A percentile compares a stretch with the other conserved stretches of the same genome.
phyloP scores from a whole-genome alignment of 768 basidiomycete species.

The Naganishia onofrii region DNA sequence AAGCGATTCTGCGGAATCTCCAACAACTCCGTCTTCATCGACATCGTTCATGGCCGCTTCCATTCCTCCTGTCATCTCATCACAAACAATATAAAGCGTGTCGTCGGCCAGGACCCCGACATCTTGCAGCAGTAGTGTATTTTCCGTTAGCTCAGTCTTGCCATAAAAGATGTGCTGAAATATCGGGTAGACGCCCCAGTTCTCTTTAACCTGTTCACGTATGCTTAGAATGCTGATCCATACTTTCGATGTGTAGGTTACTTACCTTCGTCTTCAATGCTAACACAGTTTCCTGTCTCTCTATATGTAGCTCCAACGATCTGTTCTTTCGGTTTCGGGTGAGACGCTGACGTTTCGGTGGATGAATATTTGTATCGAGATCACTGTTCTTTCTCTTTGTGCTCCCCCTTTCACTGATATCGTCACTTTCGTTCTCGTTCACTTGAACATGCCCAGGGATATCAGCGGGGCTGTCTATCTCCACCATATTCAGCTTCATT shows the following conservation, averaged over 20 bases:
- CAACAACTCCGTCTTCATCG: not conserved
- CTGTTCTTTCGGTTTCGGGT: constrained; percentile 1
- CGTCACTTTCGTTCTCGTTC: not conserved
- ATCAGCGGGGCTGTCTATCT: not conserved
- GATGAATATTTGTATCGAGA: not conserved
- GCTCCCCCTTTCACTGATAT: not conserved
- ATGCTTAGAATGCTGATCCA: not conserved
- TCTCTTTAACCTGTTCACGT: not conserved
- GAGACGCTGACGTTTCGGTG: not conserved
- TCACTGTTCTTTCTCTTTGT: not conserved
- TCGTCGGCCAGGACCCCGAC: constrained; percentile 17
- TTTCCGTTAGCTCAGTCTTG: constrained; percentile 21
- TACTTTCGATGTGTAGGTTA: not conserved
- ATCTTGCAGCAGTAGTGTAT: not conserved
- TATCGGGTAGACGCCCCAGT: constrained; percentile 1
- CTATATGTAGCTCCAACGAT: not conserved
- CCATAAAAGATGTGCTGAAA: constrained; percentile 16
- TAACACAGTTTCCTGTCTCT: constrained; percentile 2
- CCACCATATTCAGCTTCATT: constrained; percentile 1
- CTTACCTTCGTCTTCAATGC: constrained; percentile 23
- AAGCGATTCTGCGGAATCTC: not conserved
- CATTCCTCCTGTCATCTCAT: constrained; percentile 10
- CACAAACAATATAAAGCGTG: constrained; percentile 15
- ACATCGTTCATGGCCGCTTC: constrained; percentile 12
- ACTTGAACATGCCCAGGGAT: not conserved